Evolutionary conservation across 805 yeast genomes (phyloP).

Genomic region (Citeromyces nyonsensis): DNA sequence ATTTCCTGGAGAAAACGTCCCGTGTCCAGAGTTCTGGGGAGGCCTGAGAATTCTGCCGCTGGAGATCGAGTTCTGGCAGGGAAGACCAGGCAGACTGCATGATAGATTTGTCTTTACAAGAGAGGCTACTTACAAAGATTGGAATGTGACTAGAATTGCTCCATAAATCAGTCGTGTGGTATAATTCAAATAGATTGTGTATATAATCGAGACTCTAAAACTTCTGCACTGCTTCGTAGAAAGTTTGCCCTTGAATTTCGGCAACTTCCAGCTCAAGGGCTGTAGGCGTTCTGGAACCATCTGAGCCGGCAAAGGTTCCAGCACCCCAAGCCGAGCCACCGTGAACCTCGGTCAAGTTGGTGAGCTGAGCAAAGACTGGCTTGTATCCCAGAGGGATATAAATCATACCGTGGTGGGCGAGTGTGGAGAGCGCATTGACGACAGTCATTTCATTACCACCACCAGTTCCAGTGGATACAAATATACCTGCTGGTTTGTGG

Average conservation of each 20-base stretch:
- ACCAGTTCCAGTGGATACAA: conserved; percentile 65
- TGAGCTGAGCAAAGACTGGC: conserved; percentile 33
- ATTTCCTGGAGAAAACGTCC: conserved; percentile 56
- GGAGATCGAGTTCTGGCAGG: conserved; percentile 97
- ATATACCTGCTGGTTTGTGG: conserved; percentile 65
- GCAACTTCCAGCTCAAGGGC: conserved; percentile 51
- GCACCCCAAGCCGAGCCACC: conserved; percentile 87
- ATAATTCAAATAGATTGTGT: not conserved
- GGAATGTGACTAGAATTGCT: conserved; percentile 59
- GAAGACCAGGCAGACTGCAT: conserved; percentile 77
- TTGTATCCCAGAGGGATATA: conserved; percentile 71
- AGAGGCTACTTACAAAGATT: conserved; percentile 26
- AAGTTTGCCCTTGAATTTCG: conserved; percentile 50
- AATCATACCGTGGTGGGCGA: conserved; percentile 71
- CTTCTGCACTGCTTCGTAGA: conserved; percentile 27
- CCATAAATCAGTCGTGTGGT: conserved; percentile 23
- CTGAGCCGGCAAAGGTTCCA: conserved; percentile 62
- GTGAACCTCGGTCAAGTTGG: conserved; percentile 46
- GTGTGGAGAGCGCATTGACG: conserved; percentile 43
- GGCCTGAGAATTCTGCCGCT: conserved; percentile 80
- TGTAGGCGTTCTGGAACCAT: conserved; percentile 59
- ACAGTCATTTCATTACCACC: conserved; percentile 75
- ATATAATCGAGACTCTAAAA: conserved; percentile 5
- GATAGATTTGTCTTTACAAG: conserved; percentile 71
- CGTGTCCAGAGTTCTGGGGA: conserved; percentile 94